Conservation (phyloP, 2,329 filamentous ascomycete species). For the Penicillium italicum region DNA sequence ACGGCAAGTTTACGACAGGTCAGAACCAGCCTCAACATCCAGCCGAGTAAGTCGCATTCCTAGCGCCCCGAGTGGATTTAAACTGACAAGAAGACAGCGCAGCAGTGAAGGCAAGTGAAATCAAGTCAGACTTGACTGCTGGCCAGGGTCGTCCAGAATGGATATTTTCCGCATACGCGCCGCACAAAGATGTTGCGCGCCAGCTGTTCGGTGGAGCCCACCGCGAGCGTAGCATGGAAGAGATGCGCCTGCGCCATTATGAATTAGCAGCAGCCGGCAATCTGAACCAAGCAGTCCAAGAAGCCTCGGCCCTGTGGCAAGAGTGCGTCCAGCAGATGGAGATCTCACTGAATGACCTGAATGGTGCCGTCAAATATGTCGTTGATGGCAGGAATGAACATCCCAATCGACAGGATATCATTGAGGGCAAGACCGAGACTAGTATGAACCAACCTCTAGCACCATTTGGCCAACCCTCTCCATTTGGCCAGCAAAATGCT, state of each 20-base stretch:
- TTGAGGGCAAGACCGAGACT: conserved; percentile 31
- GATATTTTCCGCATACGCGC: conserved; percentile 83
- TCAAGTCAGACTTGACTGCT: conserved; percentile 62
- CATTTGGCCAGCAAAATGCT: conserved; percentile 27
- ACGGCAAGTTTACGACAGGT: not conserved
- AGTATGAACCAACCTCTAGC: conserved; percentile 8
- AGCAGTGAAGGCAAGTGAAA: conserved; percentile 55
- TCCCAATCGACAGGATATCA: conserved; percentile 66
- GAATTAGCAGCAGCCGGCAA: conserved; percentile 61
- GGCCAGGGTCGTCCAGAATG: conserved; percentile 69
- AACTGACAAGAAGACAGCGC: conserved; percentile 41
- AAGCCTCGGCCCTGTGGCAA: conserved; percentile 55
- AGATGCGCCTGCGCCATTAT: conserved; percentile 72
- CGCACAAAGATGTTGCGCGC: conserved; percentile 69
- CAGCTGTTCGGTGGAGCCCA: conserved; percentile 78
- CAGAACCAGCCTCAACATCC: conserved; percentile 22
- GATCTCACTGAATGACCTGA: conserved; percentile 63
- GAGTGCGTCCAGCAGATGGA: conserved; percentile 69
- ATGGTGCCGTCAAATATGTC: conserved; percentile 69
- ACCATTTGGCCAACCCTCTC: conserved; percentile 24
- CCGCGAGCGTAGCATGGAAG: conserved; percentile 84
- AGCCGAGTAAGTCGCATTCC: conserved; percentile 22
- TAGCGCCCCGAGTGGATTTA: not conserved
- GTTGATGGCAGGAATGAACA: conserved; percentile 64
- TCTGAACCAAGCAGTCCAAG: conserved; percentile 50